Evolutionary conservation across 257 asterid genomes (phyloP), one percentile per base, ranked within the genome.

Genomic region (Eustoma russellianum): DNA sequence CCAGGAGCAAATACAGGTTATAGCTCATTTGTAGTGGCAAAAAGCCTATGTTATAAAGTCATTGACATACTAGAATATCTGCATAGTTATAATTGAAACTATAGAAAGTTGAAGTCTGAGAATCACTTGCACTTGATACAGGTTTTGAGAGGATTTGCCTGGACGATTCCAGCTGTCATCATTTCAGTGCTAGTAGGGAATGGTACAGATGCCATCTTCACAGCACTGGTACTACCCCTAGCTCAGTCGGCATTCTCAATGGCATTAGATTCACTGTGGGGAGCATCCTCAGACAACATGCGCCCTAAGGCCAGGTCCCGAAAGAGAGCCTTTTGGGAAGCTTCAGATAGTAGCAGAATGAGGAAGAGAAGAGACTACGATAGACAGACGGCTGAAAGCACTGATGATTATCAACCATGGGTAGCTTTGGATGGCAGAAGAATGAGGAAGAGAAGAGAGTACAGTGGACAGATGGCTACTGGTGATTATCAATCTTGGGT

Each of bases 161-260:
- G 97, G 95, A 77, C 85, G 88, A 63, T 85, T 67, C 97, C 97
- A 24, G 93, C 86, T 1, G 66, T 86, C n/a, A 24, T 71, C 44
- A 58, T 78, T 64, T 81, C 85, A 11, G 44, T 70, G 68, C 53
- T 89, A 41, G 55, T 79, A 28, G 95, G 94, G 60, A 74, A 73
- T 8, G 87, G 83, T 13, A 64, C 86, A 19, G 65, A 81, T 53
- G 33, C 83, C 45, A 58, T 83, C 54, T 9, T 86, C 65, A 76
- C 83, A 93, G 80, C 97, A 47, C 50, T 89, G 49, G 95, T 76
- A 14, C 79, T 89, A 17, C 97, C 97, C 55, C 75, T 89, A 33
- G 94, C 93, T 55, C 97, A 83, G 66, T 70, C 95, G 1, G 79
- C 83, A 30, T 57, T 89, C 70, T 72, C 81, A 48, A 71, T 83